Conservation (phyloP, 305 asterid species). For the Fraxinus floribunda region DNA sequence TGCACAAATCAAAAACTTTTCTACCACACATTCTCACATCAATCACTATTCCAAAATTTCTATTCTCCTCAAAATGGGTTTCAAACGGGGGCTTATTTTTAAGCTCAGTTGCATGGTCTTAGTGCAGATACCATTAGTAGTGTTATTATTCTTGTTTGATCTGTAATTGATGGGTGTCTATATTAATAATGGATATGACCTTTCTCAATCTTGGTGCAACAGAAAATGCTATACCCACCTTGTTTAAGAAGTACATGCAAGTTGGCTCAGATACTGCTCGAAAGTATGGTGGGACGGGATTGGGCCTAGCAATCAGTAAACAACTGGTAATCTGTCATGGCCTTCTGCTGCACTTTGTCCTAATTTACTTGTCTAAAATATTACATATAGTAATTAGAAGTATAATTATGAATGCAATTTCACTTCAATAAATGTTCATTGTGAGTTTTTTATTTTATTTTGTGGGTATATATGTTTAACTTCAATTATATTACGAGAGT, state of each 20-base stretch:
- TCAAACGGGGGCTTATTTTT: neutral
- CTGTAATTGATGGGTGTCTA: neutral
- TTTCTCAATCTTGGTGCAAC: constrained; percentile 23
- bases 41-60: too few relatives aligned
- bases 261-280: constrained; percentile 89
- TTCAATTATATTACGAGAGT: neutral
- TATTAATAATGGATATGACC: neutral
- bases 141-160: neutral
- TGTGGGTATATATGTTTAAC: neutral
- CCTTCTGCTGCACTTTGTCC: neutral
- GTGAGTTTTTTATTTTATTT: neutral
- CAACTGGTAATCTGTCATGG: constrained; percentile 56
- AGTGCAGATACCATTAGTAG: neutral
- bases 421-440: neutral
- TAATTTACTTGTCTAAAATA: neutral
- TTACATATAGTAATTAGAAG: neutral
- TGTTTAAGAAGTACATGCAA: constrained; percentile 95
- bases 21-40: too few relatives aligned
- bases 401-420: neutral
- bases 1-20: too few relatives aligned
- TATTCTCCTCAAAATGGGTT: too few relatives aligned
- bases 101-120: neutral
- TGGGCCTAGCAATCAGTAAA: constrained; percentile 90
- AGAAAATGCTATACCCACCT: constrained; percentile 73
- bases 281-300: constrained; percentile 95